Base-by-base conservation (phyloP, 192 early-diverging fungal species). In the Piromyces finnis region DNA sequence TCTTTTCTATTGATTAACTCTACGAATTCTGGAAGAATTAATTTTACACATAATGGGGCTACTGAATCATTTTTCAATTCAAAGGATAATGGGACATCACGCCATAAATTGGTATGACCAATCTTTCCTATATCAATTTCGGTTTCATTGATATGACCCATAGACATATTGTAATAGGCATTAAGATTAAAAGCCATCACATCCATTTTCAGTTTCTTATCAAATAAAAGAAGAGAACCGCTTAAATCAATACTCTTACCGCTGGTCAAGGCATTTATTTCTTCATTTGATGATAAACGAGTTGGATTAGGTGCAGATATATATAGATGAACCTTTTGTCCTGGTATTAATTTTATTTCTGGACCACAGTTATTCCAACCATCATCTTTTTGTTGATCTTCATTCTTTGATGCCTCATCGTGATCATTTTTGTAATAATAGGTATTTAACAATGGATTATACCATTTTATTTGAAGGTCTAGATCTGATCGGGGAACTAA, bases 41-140 rank as follows among this genome's bases (percentile, higher is more conserved):
- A 68, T n/a, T 90, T 87, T 84, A 91, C 95, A 12, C 82, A 80
- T 15, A 93, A 81, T 12, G 89, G 87, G 36, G 92, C 88, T 29
- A 92, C 90, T 4, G 93, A 86, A 3, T 85, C 29, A 81, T 96
- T 96, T 12, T 85, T 83, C 16, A 94, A 79, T 13, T 87, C 83
- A 82, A 95, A 92, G 26, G 84, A 80, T 79, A 94, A 88, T 77
- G 81, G 81, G 17, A 87, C 87, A 15, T 88, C 86, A 29, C 88
- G 84, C 93, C 92, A 95, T 15, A 88, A 89, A 82, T 92, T 94
- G 28, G 87, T 85, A 80, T 94, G 89, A 9, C 94, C 93, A 77
- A 94, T 90, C 82, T 93, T 94, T 3, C 94, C 94, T 17, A 96
- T 79, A 79, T 96, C 90, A 27, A 94, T 82, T 17, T 83, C 77